Percentiles rank a stretch among this genome's conserved stretches.
These are phyloP conservation scores for Mycena filopes DNA, from an alignment of 768 basidiomycete genomes.

Conservation along the genomic window DNA sequence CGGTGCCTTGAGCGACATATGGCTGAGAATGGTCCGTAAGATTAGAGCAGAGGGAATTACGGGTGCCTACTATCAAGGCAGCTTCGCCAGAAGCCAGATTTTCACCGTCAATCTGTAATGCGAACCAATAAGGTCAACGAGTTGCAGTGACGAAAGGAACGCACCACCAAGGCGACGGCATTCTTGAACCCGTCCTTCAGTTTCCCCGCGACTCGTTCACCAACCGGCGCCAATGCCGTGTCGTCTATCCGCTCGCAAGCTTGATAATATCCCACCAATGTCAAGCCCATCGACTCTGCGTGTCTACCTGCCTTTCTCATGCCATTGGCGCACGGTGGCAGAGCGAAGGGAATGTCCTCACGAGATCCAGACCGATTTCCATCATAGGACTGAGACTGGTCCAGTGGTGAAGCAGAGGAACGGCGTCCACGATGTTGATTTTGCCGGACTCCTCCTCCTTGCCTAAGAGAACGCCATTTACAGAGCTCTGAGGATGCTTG, in stretches of 20 bases:
- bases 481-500: conserved; percentile 79
- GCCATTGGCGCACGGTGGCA: conserved; percentile 13
- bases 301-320: conserved; percentile 64
- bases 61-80: conserved; percentile 67
- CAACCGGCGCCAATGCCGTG: conserved; percentile 68
- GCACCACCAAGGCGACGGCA: conserved; percentile 77
- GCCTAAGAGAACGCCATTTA: conserved; percentile 84
- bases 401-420: conserved; percentile 89
- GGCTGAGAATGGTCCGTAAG: conserved; percentile 50
- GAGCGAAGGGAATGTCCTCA: conserved; percentile 44
- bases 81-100: conserved; percentile 61
- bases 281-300: conserved; percentile 62
- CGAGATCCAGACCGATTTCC: conserved; percentile 85
- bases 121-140: conserved; percentile 19
- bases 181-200: conserved; percentile 64
- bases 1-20: conserved; percentile 54
- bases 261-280: conserved; percentile 81
- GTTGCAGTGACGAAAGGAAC: conserved; percentile 36
- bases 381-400: conserved; percentile 86
- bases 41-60: background rate
- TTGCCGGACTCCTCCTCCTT: conserved; percentile 45
- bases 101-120: conserved; percentile 68
- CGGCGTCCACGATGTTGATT: conserved; percentile 68
- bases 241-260: conserved; percentile 75
- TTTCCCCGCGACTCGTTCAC: conserved; percentile 69